These are phyloP conservation scores for Psilocybe cyanescens DNA, from an alignment of 768 basidiomycete species.

Conservation along the genomic window DNA sequence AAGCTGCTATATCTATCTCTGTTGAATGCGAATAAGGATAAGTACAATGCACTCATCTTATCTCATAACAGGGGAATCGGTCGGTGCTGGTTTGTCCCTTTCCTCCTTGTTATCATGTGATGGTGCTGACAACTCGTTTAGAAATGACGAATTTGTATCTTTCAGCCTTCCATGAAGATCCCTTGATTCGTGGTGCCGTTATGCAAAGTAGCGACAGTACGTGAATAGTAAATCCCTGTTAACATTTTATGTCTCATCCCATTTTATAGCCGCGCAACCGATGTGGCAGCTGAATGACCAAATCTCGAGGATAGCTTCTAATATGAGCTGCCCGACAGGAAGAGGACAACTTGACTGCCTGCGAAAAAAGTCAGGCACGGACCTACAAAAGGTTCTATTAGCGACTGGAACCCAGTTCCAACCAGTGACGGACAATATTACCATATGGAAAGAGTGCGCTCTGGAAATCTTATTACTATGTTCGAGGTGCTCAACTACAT, in stretches of 20 bases:
- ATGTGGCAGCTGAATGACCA: conserved; percentile 36
- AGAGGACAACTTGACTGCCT: conserved; percentile 32
- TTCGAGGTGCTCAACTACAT: background rate
- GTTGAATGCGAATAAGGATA: background rate
- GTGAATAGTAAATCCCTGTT: background rate
- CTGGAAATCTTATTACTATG: background rate
- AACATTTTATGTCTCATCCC: background rate
- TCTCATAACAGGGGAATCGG: conserved; percentile 30
- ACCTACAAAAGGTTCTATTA: conserved; percentile 27
- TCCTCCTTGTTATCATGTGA: background rate
- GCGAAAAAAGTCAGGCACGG: conserved; percentile 26
- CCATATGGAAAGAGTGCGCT: conserved; percentile 35
- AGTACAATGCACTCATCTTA: background rate
- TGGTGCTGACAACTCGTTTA: conserved; percentile 2
- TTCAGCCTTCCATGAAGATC: conserved; percentile 29
- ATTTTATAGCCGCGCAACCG: conserved; percentile 30
- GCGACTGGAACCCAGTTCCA: conserved; percentile 36
- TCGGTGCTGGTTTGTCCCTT: conserved; percentile 30
- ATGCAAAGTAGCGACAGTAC: conserved; percentile 39
- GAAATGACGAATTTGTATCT: conserved; percentile 39
- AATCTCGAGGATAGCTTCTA: conserved; percentile 29
- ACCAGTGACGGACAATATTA: conserved; percentile 36
- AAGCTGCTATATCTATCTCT: background rate
- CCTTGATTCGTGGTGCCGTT: conserved; percentile 35
- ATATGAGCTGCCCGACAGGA: conserved; percentile 29